phyloP scores from a whole-genome alignment of 2,329 filamentous ascomycete species.

The Nemania sp. region DNA sequence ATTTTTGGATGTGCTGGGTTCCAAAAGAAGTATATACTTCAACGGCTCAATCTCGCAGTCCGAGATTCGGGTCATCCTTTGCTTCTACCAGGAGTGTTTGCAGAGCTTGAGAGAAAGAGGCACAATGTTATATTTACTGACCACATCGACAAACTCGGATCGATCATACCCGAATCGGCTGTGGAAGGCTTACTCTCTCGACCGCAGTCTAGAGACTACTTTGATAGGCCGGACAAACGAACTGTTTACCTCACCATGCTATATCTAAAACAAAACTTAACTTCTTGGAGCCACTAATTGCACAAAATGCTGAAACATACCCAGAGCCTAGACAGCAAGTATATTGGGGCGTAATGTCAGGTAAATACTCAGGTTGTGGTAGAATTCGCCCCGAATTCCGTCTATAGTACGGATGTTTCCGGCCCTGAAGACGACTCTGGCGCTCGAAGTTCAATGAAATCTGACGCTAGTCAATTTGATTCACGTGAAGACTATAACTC shows the following conservation, averaged over 20 bases:
- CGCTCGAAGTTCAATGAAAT: not conserved
- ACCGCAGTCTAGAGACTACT: not conserved
- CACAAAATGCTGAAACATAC: slow-evolving; percentile 15
- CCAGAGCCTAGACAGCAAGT: not conserved
- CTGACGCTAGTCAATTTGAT: not conserved
- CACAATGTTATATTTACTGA: slow-evolving; percentile 38
- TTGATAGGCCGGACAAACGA: slow-evolving; percentile 30
- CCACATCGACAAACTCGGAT: slow-evolving; percentile 40
- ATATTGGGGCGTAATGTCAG: not conserved
- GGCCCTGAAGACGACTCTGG: not conserved
- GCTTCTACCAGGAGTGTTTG: slow-evolving; percentile 47
- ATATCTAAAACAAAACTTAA: slow-evolving; percentile 41
- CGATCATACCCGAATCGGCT: not conserved
- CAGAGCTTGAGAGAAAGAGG: slow-evolving; percentile 46
- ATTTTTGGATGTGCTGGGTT: slow-evolving; percentile 41
- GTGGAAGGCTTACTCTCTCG: not conserved
- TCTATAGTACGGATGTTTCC: not conserved
- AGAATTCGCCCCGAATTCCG: not conserved
- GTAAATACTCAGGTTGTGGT: not conserved
- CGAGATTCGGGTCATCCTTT: slow-evolving; percentile 43
- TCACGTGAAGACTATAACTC: not conserved
- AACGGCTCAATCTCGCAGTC: slow-evolving; percentile 15
- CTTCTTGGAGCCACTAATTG: slow-evolving; percentile 40
- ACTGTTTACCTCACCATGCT: slow-evolving; percentile 42
- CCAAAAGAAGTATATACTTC: slow-evolving; percentile 29